A percentile compares a stretch with the other conserved stretches of the same genome.
Conservation (phyloP, 345 rosid genomes). For the Acer campestre region DNA sequence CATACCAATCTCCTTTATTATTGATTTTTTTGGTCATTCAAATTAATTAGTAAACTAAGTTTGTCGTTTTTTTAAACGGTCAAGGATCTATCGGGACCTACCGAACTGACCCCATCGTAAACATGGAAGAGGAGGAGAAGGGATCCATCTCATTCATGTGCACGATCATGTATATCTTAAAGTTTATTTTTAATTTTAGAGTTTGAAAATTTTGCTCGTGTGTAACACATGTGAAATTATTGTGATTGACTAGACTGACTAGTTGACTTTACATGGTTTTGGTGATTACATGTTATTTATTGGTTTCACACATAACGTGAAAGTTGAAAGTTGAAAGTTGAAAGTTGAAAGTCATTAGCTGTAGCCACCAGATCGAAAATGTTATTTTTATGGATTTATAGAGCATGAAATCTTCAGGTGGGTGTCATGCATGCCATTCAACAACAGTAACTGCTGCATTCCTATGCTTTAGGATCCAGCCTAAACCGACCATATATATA, state of each 20-base stretch:
- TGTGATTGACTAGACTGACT: background rate
- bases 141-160: too few relatives aligned
- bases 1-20: slow-evolving; percentile 17
- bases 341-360: background rate
- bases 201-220: background rate
- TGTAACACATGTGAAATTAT: slow-evolving; percentile 7
- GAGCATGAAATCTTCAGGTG: too few relatives aligned
- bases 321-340: background rate
- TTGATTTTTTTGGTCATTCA: background rate
- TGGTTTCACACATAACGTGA: background rate
- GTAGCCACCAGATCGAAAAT: background rate
- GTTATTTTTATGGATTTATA: too few relatives aligned
- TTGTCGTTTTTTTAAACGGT: background rate
- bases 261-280: background rate
- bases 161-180: too few relatives aligned
- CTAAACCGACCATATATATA: too few relatives aligned
- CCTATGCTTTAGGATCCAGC: too few relatives aligned
- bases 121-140: too few relatives aligned
- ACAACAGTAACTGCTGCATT: too few relatives aligned
- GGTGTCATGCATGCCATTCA: too few relatives aligned
- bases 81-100: too few relatives aligned
- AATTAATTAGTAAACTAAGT: background rate
- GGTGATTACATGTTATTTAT: background rate
- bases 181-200: background rate
- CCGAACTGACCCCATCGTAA: too few relatives aligned